Evolutionary conservation across 2,329 filamentous ascomycete species (phyloP), one percentile per base, ranked within the genome.

Genomic region (Exophiala oligosperma): DNA sequence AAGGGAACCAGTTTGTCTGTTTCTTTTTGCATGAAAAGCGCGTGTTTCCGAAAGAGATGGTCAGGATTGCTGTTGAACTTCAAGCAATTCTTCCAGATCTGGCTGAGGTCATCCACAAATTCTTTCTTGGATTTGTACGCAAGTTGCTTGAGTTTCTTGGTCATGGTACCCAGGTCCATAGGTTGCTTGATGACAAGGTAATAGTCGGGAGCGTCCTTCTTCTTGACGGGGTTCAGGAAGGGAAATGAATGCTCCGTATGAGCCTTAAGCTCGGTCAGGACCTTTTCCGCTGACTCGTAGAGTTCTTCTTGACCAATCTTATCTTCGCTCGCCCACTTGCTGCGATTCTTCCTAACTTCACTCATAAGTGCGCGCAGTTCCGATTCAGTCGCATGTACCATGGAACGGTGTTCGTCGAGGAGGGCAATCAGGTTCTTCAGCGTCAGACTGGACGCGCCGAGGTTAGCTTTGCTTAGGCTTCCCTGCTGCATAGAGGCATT

Each of bases 241-340:
- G 94, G 92, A n/a, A 91, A 91, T 1, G 94, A 97, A 74, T 97
- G 95, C 73, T 99, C 94, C 1, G 92, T 96, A 78, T 95, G 92
- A 37, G 94, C 94, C 74, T 97, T 97, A 56, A 99, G 85, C 73
- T 97, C 93, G 70, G 92, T 96, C 69, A 99, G 81, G 52, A 99
- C 94, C 77, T 97, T 97, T 73, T 99, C 94, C 12, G 94, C 82
- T 9, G 94, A 91, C 77, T 99, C 94, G 72, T 99, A 99, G 4
- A 99, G 81, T 74, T 99, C 94, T 74, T 99, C 94, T 74, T 99
- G 94, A 59, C 94, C 93, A 61, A 99, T 89, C 66, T 95, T 94
- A 67, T 99, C 94, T 74, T 97, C 94, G 72, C 90, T 97, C 2
- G 94, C 93, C 94, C 94, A 99, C 76, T 99, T 99, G 75, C 93